phyloP scores from a whole-genome alignment of 2,329 filamentous ascomycete species.

The Chaetomium sp. region DNA sequence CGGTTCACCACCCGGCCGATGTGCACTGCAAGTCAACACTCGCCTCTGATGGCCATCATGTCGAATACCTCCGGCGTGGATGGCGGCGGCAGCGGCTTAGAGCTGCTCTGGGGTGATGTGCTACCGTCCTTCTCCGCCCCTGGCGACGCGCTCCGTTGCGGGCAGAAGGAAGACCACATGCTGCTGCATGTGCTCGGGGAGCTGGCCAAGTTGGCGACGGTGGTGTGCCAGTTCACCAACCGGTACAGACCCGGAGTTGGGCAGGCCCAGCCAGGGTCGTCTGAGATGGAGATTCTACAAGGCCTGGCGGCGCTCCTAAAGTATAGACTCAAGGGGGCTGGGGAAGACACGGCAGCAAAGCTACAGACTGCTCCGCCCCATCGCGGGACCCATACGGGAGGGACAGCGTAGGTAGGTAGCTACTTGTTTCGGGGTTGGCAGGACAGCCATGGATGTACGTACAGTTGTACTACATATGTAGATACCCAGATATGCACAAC shows the following conservation, averaged over 20 bases:
- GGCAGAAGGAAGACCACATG: neutral
- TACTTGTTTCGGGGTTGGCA: neutral
- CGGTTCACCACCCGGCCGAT: neutral
- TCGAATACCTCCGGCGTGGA: neutral
- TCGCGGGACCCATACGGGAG: neutral
- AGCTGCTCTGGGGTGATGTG: neutral
- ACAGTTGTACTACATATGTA: too few species aligned
- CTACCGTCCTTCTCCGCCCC: neutral
- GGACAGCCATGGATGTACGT: neutral
- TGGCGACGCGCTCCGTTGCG: neutral
- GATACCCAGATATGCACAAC: too few species aligned
- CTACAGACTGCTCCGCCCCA: neutral
- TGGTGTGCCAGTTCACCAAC: conserved; percentile 7
- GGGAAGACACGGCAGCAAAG: neutral
- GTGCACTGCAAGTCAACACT: neutral
- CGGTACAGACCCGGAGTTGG: neutral
- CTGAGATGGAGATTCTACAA: neutral
- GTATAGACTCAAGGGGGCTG: neutral
- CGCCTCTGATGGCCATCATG: conserved; percentile 2
- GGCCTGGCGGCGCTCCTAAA: neutral
- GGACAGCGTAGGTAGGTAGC: neutral
- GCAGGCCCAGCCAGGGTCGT: neutral
- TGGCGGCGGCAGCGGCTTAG: neutral
- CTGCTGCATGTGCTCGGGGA: neutral
- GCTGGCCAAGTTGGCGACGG: neutral